Base-by-base conservation (phyloP, 1,139 yeast genomes). In the Candida sp. region DNA sequence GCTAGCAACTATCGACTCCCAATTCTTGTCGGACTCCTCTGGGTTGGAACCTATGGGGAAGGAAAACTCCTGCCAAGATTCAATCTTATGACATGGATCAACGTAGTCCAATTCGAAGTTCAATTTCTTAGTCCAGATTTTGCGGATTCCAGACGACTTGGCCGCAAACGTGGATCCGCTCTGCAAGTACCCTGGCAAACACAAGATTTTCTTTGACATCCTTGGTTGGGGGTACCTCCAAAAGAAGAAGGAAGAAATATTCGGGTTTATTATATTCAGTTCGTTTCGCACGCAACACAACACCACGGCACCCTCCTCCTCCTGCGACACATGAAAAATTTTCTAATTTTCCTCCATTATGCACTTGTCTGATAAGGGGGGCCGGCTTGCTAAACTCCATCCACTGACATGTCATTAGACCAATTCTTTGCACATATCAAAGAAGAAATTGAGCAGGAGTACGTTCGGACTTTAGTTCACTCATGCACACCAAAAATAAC, bases 121-220 rank as follows among this genome's bases (percentile, higher is more conserved):
- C 25, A 79, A 74, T 60, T 88, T 85, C 62, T 85, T 70, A 12
- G 70, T 81, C 56, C 92, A 72, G 3, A 86, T 76, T 62, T 90
- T 88, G 51, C 97, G 75, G 22, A 93, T 73, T 3, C 90, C 96
- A 1, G 94, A 83, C 0, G 96, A 83, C 65, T 91, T 91, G 55
- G 84, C 86, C 17, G 94, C 87, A 63, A 92, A 86, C 9, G 86
- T 75, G 42, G 83, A 78, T 5, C 90, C 97, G 58, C 83, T 88
- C 72, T 91, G 96, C 37, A 77, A 62, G 55, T 65, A 77, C 1
- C 81, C 83, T 32, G 80, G 80, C 26, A 78, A 65, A 47, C 76
- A 72, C 33, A 73, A 66, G 22, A 73, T 54, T 47, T 62, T 65
- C 46, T 53, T 55, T 8, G 31, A 28, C 31, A 28, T 28, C 8